Conservation (phyloP, 1,139 yeast genomes). For the Debaryomyces psychrophilus region DNA sequence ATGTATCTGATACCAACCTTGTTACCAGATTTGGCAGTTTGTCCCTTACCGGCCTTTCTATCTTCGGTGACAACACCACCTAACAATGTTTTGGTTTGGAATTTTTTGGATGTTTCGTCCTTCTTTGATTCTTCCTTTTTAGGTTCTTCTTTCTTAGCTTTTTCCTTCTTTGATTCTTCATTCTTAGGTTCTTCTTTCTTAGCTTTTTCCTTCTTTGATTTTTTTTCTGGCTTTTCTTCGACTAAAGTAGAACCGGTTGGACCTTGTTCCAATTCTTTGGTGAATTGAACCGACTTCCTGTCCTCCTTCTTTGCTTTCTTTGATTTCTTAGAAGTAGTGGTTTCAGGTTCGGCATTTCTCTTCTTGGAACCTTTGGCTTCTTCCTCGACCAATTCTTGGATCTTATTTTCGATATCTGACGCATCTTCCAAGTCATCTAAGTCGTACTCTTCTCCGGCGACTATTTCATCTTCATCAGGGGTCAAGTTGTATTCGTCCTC, state of each 20-base stretch:
- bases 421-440: conserved; percentile 67
- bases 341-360: conserved; percentile 30
- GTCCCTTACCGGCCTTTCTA: conserved; percentile 86
- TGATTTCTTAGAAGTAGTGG: conserved; percentile 33
- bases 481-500: conserved; percentile 55
- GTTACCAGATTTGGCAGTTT: conserved; percentile 84
- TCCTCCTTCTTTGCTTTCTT: conserved; percentile 53
- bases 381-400: conserved; percentile 64
- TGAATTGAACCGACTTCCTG: conserved; percentile 80
- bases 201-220: conserved; percentile 24
- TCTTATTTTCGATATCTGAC: conserved; percentile 57
- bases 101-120: conserved; percentile 39
- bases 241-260: conserved; percentile 64
- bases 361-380: conserved; percentile 43
- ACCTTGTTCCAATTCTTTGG: conserved; percentile 90
- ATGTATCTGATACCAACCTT: conserved; percentile 96
- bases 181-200: conserved; percentile 20
- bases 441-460: conserved; percentile 76
- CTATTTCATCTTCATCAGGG: conserved; percentile 88
- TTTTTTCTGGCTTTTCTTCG: conserved; percentile 31
- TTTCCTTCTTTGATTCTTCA: conserved; percentile 18
- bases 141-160: no score
- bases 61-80: conserved; percentile 96
- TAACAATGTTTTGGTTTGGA: conserved; percentile 74
- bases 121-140: conserved; percentile 28